A percentile compares a stretch with the other conserved stretches of the same genome.
These are phyloP conservation scores for Thermomucor indicae-seudaticae DNA, from an alignment of 371 early-diverging fungal species.

Conservation along the genomic window DNA sequence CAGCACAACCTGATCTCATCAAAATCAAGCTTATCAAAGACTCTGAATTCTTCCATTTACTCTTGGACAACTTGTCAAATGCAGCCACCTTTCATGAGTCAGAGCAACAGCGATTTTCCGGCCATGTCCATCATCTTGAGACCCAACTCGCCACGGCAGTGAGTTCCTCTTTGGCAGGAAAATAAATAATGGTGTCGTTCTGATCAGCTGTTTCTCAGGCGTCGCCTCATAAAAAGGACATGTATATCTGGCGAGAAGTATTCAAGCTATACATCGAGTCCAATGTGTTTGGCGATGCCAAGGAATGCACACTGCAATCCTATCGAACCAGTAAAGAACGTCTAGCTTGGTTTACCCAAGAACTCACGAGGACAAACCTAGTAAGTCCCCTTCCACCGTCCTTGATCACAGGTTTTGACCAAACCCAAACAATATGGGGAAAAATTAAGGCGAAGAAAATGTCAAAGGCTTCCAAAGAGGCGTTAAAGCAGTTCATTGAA, in stretches of 20 bases:
- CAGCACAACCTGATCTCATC: slow-evolving; percentile 17
- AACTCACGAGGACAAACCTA: slow-evolving; percentile 36
- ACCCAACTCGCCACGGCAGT: slow-evolving; percentile 38
- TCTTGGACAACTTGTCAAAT: slow-evolving; percentile 46
- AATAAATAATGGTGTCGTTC: background rate
- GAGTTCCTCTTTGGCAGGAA: slow-evolving; percentile 1
- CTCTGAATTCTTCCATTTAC: slow-evolving; percentile 52
- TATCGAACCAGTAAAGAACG: slow-evolving; percentile 50
- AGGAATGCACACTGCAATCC: slow-evolving; percentile 21
- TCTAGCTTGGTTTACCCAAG: slow-evolving; percentile 53
- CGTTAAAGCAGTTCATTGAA: slow-evolving; percentile 52
- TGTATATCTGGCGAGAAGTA: slow-evolving; percentile 70
- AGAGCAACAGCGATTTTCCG: slow-evolving; percentile 34
- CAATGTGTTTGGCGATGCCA: slow-evolving; percentile 49
- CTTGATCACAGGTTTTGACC: too few species aligned
- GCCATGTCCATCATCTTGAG: slow-evolving; percentile 36
- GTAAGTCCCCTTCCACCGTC: too few species aligned
- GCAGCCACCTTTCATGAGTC: slow-evolving; percentile 37
- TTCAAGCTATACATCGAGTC: slow-evolving; percentile 65
- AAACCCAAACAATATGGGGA: background rate
- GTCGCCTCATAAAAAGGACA: slow-evolving; percentile 56
- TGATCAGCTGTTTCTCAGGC: slow-evolving; percentile 5
- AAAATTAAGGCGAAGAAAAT: slow-evolving; percentile 16
- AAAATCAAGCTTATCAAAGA: slow-evolving; percentile 52
- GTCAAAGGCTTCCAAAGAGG: slow-evolving; percentile 35